Percentiles rank a stretch among this genome's conserved stretches.
These are phyloP conservation scores for Chaetomium fimeti DNA, from an alignment of 495 filamentous ascomycete species.

Conservation along the genomic window DNA sequence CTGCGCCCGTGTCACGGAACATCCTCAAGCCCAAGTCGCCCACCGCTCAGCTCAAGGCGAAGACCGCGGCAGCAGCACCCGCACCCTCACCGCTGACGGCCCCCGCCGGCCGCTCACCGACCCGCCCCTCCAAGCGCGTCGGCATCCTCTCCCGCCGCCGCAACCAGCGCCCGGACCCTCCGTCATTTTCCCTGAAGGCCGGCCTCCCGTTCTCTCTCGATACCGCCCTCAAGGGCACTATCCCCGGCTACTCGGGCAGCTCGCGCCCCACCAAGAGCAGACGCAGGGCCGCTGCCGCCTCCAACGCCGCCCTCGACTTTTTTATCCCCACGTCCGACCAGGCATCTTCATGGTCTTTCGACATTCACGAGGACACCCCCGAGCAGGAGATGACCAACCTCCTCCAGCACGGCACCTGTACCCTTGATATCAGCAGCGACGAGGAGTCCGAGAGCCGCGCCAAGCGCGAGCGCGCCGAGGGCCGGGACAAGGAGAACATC, in stretches of 20 bases:
- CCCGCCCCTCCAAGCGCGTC: slow-evolving; percentile 56
- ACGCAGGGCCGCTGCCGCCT: slow-evolving; percentile 1
- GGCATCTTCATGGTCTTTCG: slow-evolving; percentile 79
- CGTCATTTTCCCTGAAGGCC: slow-evolving; percentile 39
- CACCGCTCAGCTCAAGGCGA: slow-evolving; percentile 43
- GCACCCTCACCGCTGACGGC: slow-evolving; percentile 50
- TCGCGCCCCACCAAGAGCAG: slow-evolving; percentile 23
- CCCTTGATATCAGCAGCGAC: slow-evolving; percentile 78
- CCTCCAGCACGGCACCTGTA: slow-evolving; percentile 83
- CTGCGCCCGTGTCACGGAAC: slow-evolving; percentile 42
- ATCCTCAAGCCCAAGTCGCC: slow-evolving; percentile 49
- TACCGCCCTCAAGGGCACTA: slow-evolving; percentile 69
- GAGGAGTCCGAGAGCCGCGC: slow-evolving; percentile 56
- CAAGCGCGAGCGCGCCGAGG: slow-evolving; percentile 56
- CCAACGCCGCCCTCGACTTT: slow-evolving; percentile 17
- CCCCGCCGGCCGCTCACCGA: slow-evolving; percentile 62
- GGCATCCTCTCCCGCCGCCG: slow-evolving; percentile 63
- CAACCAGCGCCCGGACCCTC: slow-evolving; percentile 62
- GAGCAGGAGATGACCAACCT: slow-evolving; percentile 87
- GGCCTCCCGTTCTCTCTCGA: slow-evolving; percentile 71
- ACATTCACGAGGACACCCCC: slow-evolving; percentile 89
- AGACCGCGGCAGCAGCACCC: slow-evolving; percentile 26
- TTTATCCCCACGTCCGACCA: slow-evolving; percentile 43
- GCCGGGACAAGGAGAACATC: slow-evolving; percentile 87
- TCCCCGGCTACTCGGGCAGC: slow-evolving; percentile 52